Percentiles rank a stretch among this genome's conserved stretches.
phyloP scores from a whole-genome alignment of 352 stramenopile genomes.

The Blastocystis sp. region DNA sequence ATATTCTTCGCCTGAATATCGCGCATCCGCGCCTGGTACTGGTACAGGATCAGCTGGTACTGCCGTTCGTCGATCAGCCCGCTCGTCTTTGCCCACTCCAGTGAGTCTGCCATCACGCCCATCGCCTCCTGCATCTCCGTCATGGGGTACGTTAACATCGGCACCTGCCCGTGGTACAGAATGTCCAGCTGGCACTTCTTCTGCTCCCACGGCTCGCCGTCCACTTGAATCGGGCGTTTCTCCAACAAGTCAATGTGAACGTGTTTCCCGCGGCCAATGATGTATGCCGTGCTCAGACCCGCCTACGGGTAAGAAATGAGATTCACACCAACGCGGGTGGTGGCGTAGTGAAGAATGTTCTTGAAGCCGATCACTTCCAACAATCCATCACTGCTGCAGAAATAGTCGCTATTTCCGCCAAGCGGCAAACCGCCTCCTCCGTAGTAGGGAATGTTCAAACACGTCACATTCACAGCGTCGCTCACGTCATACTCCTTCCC shows the following conservation, averaged over 20 bases:
- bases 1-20: neutral
- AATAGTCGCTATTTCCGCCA: constrained; percentile 37
- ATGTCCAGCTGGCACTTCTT: constrained; percentile 79
- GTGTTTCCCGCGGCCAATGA: constrained; percentile 76
- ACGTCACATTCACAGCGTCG: constrained; percentile 71
- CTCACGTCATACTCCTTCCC: constrained; percentile 66
- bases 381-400: constrained; percentile 53
- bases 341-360: constrained; percentile 59
- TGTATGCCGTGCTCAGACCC: constrained; percentile 76
- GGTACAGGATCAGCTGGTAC: constrained; percentile 33
- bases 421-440: constrained; percentile 70
- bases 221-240: constrained; percentile 83
- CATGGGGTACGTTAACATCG: constrained; percentile 47
- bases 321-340: neutral
- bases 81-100: constrained; percentile 52
- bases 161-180: constrained; percentile 54
- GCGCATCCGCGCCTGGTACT: constrained; percentile 9
- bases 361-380: constrained; percentile 67
- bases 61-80: constrained; percentile 19
- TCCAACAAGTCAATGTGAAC: constrained; percentile 75
- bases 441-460: constrained; percentile 75
- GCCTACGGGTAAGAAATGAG: constrained; percentile 76
- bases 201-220: constrained; percentile 89
- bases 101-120: constrained; percentile 34
- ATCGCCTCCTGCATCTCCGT: constrained; percentile 36